phyloP scores from a whole-genome alignment of 148 eudicot genomes.

The Talinum fruticosum region DNA sequence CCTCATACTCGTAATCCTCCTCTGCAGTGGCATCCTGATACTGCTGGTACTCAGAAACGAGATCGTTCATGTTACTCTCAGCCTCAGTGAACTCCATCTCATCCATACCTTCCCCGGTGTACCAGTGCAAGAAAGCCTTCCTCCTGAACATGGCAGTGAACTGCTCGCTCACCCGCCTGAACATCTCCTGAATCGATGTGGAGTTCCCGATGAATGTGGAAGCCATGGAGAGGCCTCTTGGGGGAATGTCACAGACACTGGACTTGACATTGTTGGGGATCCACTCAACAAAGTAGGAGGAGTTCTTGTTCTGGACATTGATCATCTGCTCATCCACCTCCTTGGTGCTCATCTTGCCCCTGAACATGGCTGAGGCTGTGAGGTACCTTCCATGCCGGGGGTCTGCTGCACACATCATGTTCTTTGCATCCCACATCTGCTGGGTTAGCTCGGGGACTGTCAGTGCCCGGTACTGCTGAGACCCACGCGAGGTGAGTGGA shows the following conservation, averaged over 20 bases:
- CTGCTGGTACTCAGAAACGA: slow-evolving; percentile 40
- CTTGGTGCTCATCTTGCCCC: slow-evolving; percentile 53
- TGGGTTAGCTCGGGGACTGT: slow-evolving; percentile 54
- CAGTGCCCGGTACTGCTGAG: slow-evolving; percentile 42
- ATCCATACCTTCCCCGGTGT: slow-evolving; percentile 84
- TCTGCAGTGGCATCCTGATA: slow-evolving; percentile 42
- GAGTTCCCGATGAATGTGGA: slow-evolving; percentile 41
- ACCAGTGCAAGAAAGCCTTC: slow-evolving; percentile 89
- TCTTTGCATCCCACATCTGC: slow-evolving; percentile 56
- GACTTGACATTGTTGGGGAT: slow-evolving; percentile 47
- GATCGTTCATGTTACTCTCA: slow-evolving; percentile 65
- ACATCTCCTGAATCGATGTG: slow-evolving; percentile 39
- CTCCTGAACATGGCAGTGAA: slow-evolving; percentile 48
- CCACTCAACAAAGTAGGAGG: slow-evolving; percentile 51
- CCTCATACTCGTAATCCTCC: slow-evolving; percentile 38
- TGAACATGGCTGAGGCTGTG: slow-evolving; percentile 51
- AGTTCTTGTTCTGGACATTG: slow-evolving; percentile 48
- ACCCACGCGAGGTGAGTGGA: slow-evolving; percentile 43
- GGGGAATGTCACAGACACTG: slow-evolving; percentile 45
- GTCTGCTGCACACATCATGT: slow-evolving; percentile 61
- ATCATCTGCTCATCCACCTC: slow-evolving; percentile 54
- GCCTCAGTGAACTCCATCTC: slow-evolving; percentile 93
- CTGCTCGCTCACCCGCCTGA: slow-evolving; percentile 40
- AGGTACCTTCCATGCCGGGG: slow-evolving; percentile 53
- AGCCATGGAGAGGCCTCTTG: slow-evolving; percentile 37